Evolutionary conservation across 768 basidiomycete genomes (phyloP).

Genomic region (Mycena rosella): DNA sequence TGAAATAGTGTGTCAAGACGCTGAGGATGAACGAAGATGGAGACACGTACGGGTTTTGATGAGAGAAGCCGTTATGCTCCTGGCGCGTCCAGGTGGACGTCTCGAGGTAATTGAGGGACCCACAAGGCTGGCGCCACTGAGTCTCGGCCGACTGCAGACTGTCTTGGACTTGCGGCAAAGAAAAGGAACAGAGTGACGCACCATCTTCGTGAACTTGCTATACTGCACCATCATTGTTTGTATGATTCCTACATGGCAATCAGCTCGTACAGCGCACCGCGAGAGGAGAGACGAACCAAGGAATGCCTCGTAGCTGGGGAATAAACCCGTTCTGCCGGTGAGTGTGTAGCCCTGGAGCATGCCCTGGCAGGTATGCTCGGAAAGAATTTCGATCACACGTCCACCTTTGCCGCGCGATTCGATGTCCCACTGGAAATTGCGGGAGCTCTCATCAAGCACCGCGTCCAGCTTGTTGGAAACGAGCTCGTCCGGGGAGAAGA

Average conservation of each 20-base stretch:
- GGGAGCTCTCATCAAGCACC: slow-evolving; percentile 73
- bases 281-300: slow-evolving; percentile 52
- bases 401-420: slow-evolving; percentile 78
- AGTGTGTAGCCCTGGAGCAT: slow-evolving; percentile 95
- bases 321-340: slow-evolving; percentile 81
- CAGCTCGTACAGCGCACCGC: neutral
- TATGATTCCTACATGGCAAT: slow-evolving; percentile 63
- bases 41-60: slow-evolving; percentile 73
- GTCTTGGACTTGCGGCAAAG: neutral
- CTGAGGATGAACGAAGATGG: neutral
- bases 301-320: slow-evolving; percentile 95
- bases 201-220: slow-evolving; percentile 90
- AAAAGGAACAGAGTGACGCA: slow-evolving; percentile 39
- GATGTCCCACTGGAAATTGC: slow-evolving; percentile 91
- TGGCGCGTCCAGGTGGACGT: slow-evolving; percentile 90
- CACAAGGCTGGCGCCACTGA: slow-evolving; percentile 76
- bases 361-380: slow-evolving; percentile 90
- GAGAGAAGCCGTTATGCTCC: slow-evolving; percentile 92
- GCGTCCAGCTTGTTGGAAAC: slow-evolving; percentile 91
- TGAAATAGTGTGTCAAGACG: neutral
- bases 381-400: slow-evolving; percentile 89
- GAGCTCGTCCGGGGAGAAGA: slow-evolving; percentile 93
- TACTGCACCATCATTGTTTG: slow-evolving; percentile 94
- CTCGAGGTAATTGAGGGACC: slow-evolving; percentile 88
- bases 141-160: slow-evolving; percentile 63